These are phyloP conservation scores for Saccharomycopsis lassenensis DNA, from an alignment of 805 yeast species.

Conservation along the genomic window DNA sequence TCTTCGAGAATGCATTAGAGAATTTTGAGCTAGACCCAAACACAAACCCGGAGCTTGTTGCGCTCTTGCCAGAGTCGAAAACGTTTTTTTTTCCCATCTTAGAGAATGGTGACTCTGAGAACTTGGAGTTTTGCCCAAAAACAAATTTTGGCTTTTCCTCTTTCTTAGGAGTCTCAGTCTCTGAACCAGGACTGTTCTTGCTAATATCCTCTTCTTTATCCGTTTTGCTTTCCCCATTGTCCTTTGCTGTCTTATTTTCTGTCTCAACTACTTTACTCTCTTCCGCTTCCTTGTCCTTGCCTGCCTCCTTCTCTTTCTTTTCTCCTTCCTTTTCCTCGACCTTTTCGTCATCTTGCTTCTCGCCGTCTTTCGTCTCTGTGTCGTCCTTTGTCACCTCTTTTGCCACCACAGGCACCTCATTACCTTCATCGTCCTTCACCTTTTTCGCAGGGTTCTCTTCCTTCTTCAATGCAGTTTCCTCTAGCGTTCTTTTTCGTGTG, in stretches of 20 bases:
- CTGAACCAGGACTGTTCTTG: neutral
- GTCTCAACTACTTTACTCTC: constrained; percentile 19
- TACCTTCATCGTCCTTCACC: constrained; percentile 18
- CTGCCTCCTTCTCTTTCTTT: neutral
- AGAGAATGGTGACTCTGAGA: constrained; percentile 33
- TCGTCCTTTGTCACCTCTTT: constrained; percentile 21
- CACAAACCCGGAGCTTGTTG: constrained; percentile 14
- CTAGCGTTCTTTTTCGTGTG: neutral
- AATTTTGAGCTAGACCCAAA: constrained; percentile 40
- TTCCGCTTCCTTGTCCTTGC: constrained; percentile 11
- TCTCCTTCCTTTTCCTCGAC: constrained; percentile 10
- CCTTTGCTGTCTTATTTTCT: constrained; percentile 9
- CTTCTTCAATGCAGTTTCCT: constrained; percentile 7
- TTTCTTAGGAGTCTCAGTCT: neutral
- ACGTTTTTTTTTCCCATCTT: constrained; percentile 25
- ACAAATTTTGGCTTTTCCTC: constrained; percentile 33
- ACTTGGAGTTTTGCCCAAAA: constrained; percentile 43
- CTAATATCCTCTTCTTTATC: constrained; percentile 2
- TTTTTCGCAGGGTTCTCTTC: constrained; percentile 15
- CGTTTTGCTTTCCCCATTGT: constrained; percentile 14
- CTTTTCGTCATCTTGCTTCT: constrained; percentile 3
- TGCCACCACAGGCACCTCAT: no score
- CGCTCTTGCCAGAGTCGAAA: constrained; percentile 31
- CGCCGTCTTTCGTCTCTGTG: constrained; percentile 2
- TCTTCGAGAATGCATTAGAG: constrained; percentile 41